These are phyloP conservation scores for Hibiscus trionum DNA, from an alignment of 345 rosid genomes.

Conservation along the genomic window DNA sequence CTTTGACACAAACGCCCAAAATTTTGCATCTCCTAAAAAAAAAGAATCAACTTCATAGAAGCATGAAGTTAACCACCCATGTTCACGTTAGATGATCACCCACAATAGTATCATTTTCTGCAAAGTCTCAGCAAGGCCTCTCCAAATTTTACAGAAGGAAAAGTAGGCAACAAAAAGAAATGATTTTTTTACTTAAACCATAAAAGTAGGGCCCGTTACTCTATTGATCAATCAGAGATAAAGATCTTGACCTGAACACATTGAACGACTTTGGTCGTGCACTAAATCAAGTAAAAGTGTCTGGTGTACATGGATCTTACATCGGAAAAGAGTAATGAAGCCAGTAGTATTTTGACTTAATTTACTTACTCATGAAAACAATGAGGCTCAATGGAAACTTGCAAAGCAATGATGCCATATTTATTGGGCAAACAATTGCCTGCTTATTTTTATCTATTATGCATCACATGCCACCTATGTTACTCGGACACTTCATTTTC, in stretches of 20 bases:
- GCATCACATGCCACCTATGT: neutral
- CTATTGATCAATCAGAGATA: neutral
- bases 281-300: neutral
- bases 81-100: neutral
- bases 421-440: neutral
- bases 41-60: neutral
- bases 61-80: neutral
- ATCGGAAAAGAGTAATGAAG: no score
- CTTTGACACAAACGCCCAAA: neutral
- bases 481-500: neutral
- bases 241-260: neutral
- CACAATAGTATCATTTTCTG: neutral
- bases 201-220: neutral
- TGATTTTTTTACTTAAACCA: neutral
- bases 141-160: neutral
- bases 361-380: neutral
- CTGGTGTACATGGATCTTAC: neutral
- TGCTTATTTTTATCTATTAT: neutral
- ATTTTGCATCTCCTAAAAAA: neutral
- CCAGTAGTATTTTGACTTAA: neutral
- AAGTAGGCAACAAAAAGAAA: neutral
- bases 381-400: neutral
- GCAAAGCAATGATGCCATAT: neutral
- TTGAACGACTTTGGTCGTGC: neutral
- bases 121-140: neutral